Conservation (phyloP, 352 stramenopile genomes). For the Globisporangium radiosum region DNA sequence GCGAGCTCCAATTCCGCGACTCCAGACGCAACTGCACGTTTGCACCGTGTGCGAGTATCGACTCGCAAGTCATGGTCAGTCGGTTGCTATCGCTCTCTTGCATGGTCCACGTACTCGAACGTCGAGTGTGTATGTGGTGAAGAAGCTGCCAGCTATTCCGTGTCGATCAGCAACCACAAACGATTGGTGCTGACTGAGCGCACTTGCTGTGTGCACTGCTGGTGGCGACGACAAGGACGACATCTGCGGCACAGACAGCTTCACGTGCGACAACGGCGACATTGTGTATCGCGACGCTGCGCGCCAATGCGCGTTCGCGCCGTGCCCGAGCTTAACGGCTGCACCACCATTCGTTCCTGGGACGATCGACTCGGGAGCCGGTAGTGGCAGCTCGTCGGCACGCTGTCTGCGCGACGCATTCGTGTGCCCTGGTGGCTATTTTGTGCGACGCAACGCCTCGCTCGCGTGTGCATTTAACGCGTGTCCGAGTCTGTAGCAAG, state of each 20-base stretch:
- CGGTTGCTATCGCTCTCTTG: background rate
- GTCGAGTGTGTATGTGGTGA: too few relatives aligned
- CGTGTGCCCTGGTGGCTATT: slow-evolving; percentile 6
- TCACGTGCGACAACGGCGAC: slow-evolving; percentile 8
- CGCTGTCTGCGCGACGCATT: slow-evolving; percentile 6
- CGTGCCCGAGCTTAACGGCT: background rate
- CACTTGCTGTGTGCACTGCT: background rate
- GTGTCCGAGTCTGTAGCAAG: slow-evolving; percentile 1
- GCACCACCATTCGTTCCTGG: background rate
- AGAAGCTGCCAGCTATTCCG: background rate
- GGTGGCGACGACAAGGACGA: background rate
- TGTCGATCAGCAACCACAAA: background rate
- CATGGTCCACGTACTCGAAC: background rate
- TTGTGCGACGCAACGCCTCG: slow-evolving; percentile 7
- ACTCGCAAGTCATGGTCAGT: slow-evolving; percentile 4
- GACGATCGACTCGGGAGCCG: background rate
- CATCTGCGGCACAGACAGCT: slow-evolving; percentile 1
- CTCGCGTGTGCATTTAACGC: slow-evolving; percentile 4
- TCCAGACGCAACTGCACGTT: slow-evolving; percentile 1
- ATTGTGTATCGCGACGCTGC: slow-evolving; percentile 7
- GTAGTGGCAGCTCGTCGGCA: background rate
- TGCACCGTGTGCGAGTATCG: background rate
- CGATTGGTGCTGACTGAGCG: too few relatives aligned
- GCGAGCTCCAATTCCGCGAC: slow-evolving; percentile 5
- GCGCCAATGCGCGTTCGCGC: slow-evolving; percentile 1